A percentile compares a stretch with the other conserved stretches of the same genome.
Evolutionary conservation across 495 filamentous ascomycete species (phyloP).

Genomic region (Parmelia sp.): DNA sequence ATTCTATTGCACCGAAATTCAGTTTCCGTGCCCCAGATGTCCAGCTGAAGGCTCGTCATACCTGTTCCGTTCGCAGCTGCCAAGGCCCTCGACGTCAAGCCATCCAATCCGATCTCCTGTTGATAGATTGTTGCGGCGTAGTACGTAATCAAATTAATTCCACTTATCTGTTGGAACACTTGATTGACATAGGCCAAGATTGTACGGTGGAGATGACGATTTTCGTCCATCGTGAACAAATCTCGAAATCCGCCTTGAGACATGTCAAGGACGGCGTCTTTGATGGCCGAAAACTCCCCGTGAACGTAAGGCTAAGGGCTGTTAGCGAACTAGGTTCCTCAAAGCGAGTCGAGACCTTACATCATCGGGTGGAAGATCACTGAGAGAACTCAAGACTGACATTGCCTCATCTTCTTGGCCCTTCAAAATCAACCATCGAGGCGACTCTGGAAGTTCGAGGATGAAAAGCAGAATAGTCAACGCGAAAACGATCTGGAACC

Average conservation of each 20-base stretch:
- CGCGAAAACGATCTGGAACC: conserved; percentile 65
- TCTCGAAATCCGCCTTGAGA: conserved; percentile 58
- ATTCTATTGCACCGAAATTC: conserved; percentile 39
- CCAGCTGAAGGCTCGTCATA: conserved; percentile 4
- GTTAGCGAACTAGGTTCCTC: conserved; percentile 1
- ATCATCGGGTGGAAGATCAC: conserved; percentile 48
- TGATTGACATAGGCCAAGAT: conserved; percentile 69
- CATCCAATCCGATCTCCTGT: conserved; percentile 47
- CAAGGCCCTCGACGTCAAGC: conserved; percentile 57
- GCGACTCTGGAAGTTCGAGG: conserved; percentile 63
- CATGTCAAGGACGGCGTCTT: conserved; percentile 69
- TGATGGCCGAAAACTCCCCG: conserved; percentile 64
- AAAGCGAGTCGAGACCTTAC: neutral
- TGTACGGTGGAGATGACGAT: conserved; percentile 69
- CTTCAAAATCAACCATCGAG: conserved; percentile 67
- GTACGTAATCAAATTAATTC: conserved; percentile 72
- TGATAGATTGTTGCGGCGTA: conserved; percentile 63
- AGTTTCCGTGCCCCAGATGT: neutral
- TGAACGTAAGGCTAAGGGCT: conserved; percentile 40
- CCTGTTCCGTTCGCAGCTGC: conserved; percentile 62
- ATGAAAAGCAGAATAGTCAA: conserved; percentile 54
- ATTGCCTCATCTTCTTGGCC: conserved; percentile 53
- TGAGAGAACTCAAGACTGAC: conserved; percentile 55
- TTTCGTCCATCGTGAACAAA: conserved; percentile 63
- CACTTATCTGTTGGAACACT: conserved; percentile 70